These are phyloP conservation scores for Teratosphaeria viscida DNA, from an alignment of 2,329 filamentous ascomycete genomes.

Conservation along the genomic window DNA sequence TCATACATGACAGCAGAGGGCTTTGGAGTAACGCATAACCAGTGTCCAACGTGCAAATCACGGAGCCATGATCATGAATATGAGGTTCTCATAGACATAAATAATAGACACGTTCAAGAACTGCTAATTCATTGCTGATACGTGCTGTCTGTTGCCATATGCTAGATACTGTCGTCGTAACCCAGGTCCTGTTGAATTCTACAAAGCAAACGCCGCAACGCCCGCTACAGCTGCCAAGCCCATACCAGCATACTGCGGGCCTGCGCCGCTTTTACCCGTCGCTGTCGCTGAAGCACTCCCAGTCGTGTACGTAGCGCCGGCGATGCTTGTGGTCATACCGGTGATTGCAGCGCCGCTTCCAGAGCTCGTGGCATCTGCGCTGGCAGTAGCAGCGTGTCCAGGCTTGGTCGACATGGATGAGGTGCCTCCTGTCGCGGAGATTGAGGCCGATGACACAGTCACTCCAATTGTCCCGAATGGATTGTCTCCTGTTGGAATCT, in stretches of 20 bases:
- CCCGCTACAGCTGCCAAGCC: not conserved
- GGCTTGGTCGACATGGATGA: not conserved
- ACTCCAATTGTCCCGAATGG: not conserved
- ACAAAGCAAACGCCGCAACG: not conserved
- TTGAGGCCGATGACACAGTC: not conserved
- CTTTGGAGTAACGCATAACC: too few relatives aligned
- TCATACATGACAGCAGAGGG: too few relatives aligned
- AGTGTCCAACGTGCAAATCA: too few relatives aligned
- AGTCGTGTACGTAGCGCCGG: not conserved
- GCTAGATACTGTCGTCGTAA: not conserved
- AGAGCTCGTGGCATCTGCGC: not conserved
- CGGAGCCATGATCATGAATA: too few relatives aligned
- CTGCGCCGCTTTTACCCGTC: not conserved
- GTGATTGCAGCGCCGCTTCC: not conserved
- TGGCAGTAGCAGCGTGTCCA: not conserved
- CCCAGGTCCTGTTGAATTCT: not conserved
- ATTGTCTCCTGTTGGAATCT: conserved; percentile 32
- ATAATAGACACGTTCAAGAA: not conserved
- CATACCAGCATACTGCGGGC: not conserved
- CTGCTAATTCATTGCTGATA: not conserved
- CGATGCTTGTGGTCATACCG: not conserved
- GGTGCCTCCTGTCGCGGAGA: not conserved
- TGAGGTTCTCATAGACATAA: too few relatives aligned
- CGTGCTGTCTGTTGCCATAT: not conserved
- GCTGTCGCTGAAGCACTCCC: not conserved